Evolutionary conservation across 495 filamentous ascomycete genomes (phyloP), one percentile per base, ranked within the genome.

Genomic region (Penicillium taxi): DNA sequence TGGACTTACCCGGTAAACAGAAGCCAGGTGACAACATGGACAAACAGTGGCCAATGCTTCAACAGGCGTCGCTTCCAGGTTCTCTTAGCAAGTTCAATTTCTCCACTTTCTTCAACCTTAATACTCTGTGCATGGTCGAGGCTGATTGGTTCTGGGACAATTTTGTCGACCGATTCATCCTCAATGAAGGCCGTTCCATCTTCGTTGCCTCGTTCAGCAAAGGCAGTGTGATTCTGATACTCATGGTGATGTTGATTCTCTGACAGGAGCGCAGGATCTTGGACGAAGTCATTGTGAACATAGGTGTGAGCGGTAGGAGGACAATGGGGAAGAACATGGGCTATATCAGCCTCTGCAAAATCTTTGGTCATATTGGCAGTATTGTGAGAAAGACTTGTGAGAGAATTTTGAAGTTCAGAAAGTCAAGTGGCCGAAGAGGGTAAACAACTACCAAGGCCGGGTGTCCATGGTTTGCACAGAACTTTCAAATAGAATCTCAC

Each of bases 1-100:
- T 28, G 25, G 24, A 64, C 73, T 63, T 52, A 79, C 71, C 74
- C 78, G 27, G 78, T 82, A 41, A 79, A 78, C 27, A 81, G 23
- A 9, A 75, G 45, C 63, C 67, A 78, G 28, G 74, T 54, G 25
- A 70, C 56, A 12, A 70, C 48, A 52, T 76, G 67, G 28, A 69
- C 54, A 12, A 67, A 52, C 39, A 71, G 54, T 30, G 58, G 50
- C 48, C 53, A 49, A 25, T 61, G 53, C 29, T 47, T 58, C 6
- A 34, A 12, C 16, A 48, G 39, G 7, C 50, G 52, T 1, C 51
- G 61, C 29, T 52, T 30, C 53, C 53, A 56, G 5, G 51, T 46
- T 9, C 48, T 41, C 22, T 46, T 37, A 1, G 48, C 29, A 13
- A 55, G 45, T 12, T 51, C 37, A 9, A 9, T 47, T 20, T 54